Evolutionary conservation across 140 eudicot species (phyloP), one percentile per base, ranked within the genome.

Genomic region (Anethum foeniculum): DNA sequence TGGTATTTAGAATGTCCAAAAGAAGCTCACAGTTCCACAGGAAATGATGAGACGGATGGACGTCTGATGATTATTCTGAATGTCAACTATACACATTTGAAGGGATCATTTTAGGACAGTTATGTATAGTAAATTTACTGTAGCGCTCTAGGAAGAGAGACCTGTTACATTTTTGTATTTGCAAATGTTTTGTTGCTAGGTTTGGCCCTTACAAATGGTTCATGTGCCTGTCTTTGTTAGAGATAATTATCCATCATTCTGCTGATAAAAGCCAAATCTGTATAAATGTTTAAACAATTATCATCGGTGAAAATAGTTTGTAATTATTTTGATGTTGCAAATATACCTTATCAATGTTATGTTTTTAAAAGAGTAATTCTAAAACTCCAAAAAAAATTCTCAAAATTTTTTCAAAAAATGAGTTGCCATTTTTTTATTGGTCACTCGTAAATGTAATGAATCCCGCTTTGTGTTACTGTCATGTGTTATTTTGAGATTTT

Each of bases 71-170:
- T 41, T 41, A 41, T 7, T 41, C 46, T 41, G 46, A 71, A 77
- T 87, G 79, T 80, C 80, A 81, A 77, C 52, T 68, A 80, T 79
- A 79, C n/a, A 14, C 56, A 71, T 81, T 77, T 73, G 62, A 72
- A 80, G 83, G 81, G 72, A 76, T 77, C 51, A 83, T 82, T 84
- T 83, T 48, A 64, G 86, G 92, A 85, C 36, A 89, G 10, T 88
- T 84, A 46, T 88, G 91, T 91, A 90, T 94, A 89, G 68, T 87
- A 88, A 82, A 43, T 71, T 49, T 77, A 85, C 79, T 75, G 77
- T 82, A 80, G 86, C 77, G 82, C 77, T 67, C 46, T 71, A 64
- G 80, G 80, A 81, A 88, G 80, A 86, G 86, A 89, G 85, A 86
- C 79, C 56, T 80, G 82, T 85, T 82, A 39, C 32, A 38, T 75